These are phyloP conservation scores for Hericium rajendrae DNA, from an alignment of 768 basidiomycete genomes.

Conservation along the genomic window DNA sequence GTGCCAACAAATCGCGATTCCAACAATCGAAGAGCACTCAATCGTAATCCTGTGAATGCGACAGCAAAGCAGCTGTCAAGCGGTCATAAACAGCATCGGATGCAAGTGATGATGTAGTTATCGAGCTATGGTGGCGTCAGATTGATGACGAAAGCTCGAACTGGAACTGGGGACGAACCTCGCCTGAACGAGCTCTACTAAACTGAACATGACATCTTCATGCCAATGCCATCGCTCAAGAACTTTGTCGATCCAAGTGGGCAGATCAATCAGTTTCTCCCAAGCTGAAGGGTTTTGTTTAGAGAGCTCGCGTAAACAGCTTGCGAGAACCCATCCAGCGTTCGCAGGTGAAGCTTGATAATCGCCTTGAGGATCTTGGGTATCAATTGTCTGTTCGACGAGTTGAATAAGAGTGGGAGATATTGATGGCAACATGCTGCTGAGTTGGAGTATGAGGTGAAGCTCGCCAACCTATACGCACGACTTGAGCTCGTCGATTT, in stretches of 20 bases:
- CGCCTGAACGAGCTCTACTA: conserved; percentile 37
- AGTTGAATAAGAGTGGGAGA: conserved; percentile 34
- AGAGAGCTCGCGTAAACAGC: conserved; percentile 47
- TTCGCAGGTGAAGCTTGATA: conserved; percentile 29
- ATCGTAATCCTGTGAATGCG: conserved; percentile 63
- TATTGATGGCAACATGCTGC: conserved; percentile 38
- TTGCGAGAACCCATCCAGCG: conserved; percentile 46
- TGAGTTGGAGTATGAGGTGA: conserved; percentile 43
- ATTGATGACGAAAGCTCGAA: not conserved
- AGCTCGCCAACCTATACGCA: conserved; percentile 38
- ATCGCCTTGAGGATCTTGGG: conserved; percentile 17
- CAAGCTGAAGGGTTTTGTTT: conserved; percentile 36
- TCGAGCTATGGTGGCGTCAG: conserved; percentile 11
- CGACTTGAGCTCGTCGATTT: not conserved
- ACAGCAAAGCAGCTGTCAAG: conserved; percentile 50
- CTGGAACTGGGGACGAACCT: conserved; percentile 28
- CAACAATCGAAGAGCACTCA: conserved; percentile 56
- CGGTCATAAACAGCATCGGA: conserved; percentile 42
- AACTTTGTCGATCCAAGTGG: conserved; percentile 36
- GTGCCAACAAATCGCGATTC: conserved; percentile 39
- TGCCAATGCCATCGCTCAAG: conserved; percentile 51
- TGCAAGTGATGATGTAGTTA: conserved; percentile 8
- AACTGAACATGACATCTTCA: conserved; percentile 41
- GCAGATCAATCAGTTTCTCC: conserved; percentile 36
- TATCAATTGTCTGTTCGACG: conserved; percentile 31